A percentile compares a stretch with the other conserved stretches of the same genome.
Evolutionary conservation across 768 basidiomycete genomes (phyloP).

Genomic region (Macrocybe gigantea): DNA sequence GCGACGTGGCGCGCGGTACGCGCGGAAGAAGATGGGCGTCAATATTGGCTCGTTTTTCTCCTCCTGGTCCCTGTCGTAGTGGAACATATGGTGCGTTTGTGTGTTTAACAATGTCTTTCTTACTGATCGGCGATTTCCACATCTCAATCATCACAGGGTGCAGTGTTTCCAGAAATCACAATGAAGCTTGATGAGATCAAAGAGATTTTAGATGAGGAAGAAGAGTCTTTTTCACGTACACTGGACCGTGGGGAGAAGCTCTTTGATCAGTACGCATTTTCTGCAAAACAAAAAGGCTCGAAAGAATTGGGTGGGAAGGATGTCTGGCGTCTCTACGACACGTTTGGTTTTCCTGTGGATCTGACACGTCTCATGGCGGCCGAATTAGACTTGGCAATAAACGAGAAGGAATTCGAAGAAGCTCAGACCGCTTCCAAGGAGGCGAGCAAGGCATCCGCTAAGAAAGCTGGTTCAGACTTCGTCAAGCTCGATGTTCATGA

Average conservation of each 20-base stretch:
- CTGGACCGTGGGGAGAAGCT: constrained; percentile 94
- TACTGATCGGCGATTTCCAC: background rate
- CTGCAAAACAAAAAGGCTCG: constrained; percentile 54
- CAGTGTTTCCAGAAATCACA: constrained; percentile 88
- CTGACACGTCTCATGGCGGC: constrained; percentile 96
- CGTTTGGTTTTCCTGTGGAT: constrained; percentile 97
- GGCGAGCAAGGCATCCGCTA: constrained; percentile 80
- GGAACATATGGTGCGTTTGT: constrained; percentile 68
- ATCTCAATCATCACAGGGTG: constrained; percentile 44
- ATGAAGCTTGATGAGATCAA: constrained; percentile 79
- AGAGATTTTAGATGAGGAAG: constrained; percentile 96
- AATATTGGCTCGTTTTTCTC: constrained; percentile 95
- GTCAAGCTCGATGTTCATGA: constrained; percentile 97
- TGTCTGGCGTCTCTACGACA: constrained; percentile 97
- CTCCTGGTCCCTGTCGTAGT: constrained; percentile 85
- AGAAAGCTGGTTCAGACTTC: constrained; percentile 58
- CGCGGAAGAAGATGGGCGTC: constrained; percentile 89
- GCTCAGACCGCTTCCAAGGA: constrained; percentile 87
- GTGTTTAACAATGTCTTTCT: too few relatives aligned
- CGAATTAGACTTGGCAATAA: constrained; percentile 78
- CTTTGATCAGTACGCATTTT: constrained; percentile 81
- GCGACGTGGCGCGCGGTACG: constrained; percentile 91
- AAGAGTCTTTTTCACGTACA: constrained; percentile 95
- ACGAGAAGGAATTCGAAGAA: constrained; percentile 83
- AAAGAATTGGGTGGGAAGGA: constrained; percentile 82